These are phyloP conservation scores for Coemansia sp. DNA, from an alignment of 192 early-diverging fungal genomes.

Conservation along the genomic window DNA sequence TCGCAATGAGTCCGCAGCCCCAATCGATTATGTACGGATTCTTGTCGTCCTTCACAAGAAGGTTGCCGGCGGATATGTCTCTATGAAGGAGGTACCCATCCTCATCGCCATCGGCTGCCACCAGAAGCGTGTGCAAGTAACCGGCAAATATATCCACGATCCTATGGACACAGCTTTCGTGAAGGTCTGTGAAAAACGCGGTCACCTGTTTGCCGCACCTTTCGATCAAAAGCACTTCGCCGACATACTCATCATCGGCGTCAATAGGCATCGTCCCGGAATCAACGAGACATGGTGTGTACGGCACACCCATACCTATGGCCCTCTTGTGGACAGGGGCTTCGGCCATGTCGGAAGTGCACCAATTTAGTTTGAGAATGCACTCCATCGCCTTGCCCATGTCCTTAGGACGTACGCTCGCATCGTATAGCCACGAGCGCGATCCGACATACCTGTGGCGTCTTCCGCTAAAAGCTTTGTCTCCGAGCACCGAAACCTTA, in stretches of 20 bases:
- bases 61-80: constrained; percentile 1
- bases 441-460: background rate
- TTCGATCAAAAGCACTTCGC: constrained; percentile 8
- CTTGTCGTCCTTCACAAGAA: constrained; percentile 5
- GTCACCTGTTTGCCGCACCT: background rate
- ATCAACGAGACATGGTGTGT: background rate
- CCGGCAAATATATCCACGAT: constrained; percentile 15
- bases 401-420: background rate
- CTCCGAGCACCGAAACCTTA: background rate
- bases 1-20: constrained; percentile 10
- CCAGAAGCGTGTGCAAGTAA: constrained; percentile 10
- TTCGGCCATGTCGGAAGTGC: background rate
- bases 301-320: background rate
- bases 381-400: background rate
- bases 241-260: background rate
- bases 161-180: no score
- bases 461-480: background rate
- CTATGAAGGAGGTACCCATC: background rate
- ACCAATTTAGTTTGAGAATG: background rate
- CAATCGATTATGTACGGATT: constrained; percentile 9
- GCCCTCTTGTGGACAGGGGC: background rate
- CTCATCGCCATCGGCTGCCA: background rate
- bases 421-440: background rate
- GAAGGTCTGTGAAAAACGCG: background rate
- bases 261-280: background rate